Base-by-base conservation (phyloP, 2,329 filamentous ascomycete genomes). In the Nothomitra cinnamomea region DNA sequence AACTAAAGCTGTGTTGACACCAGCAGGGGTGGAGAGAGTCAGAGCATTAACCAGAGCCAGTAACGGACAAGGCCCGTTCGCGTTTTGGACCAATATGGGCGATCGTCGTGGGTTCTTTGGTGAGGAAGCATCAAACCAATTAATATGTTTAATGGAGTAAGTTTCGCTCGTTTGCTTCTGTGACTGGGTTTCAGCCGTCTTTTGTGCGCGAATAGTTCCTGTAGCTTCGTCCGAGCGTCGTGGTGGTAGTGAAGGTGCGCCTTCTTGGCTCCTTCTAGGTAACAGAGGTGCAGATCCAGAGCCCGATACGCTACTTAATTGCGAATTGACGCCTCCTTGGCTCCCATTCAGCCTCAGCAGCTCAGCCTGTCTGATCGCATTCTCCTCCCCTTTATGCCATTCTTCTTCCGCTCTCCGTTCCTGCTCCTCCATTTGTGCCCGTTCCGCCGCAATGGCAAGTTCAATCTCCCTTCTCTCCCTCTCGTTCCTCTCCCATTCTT, bases 41-140 rank as follows among this genome's bases (percentile, higher is more conserved):
- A 98, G 73, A 1, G 89, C 89, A 64, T 98, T 98, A 55, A 96
- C 89, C 3, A 98, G 73, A 1, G 92, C 92, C 24, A 98, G 79
- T 13, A 98, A 70, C 1, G 92, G 92, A 66, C 92, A 98, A 1
- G 92, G 92, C 0, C 92, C 92, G 61, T 98, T 98, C 54, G 83
- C 80, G 60, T 95, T 96, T 63, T 98, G 90, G 2, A 94, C 81
- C 41, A 96, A 71, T 54, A 96, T 87, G 0, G 92, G 90, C 0
- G 87, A 90, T n/a, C 77, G 75, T 43, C 87, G 76, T 38, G 86
- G 73, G 53, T 79, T 79, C n/a, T 76, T 73, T 1, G 72, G 65
- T 0, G 75, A 72, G 10, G 64, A 76, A 1, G 72, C 67, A 64
- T 95, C 87, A 56, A 81, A 73, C 89, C 90, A 96, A 56, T 78